These are phyloP conservation scores for Rhexocercosporidium sp. DNA, from an alignment of 2,329 filamentous ascomycete species.

Conservation along the genomic window DNA sequence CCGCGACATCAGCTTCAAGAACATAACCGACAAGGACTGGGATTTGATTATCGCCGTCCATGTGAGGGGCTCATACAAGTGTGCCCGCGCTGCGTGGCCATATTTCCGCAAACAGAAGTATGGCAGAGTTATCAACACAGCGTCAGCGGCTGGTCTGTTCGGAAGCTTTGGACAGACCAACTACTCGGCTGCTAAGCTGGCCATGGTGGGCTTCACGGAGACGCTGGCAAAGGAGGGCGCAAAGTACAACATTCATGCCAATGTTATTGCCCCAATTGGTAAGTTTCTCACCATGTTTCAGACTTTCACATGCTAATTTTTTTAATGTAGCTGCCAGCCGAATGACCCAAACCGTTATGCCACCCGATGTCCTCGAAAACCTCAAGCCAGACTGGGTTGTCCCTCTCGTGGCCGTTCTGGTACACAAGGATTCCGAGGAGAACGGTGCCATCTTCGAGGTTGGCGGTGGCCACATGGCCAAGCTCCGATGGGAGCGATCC, in stretches of 20 bases:
- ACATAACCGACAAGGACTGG: conserved; percentile 97
- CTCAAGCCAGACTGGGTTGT: conserved; percentile 91
- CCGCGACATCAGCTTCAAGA: conserved; percentile 97
- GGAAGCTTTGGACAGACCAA: conserved; percentile 96
- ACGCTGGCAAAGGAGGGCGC: conserved; percentile 95
- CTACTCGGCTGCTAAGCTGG: conserved; percentile 96
- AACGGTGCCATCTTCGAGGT: conserved; percentile 92
- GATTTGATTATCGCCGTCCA: conserved; percentile 93
- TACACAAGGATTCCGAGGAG: conserved; percentile 83
- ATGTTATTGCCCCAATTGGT: conserved; percentile 88
- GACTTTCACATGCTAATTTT: conserved; percentile 27
- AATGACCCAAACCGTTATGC: conserved; percentile 96
- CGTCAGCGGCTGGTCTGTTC: conserved; percentile 94
- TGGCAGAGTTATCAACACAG: conserved; percentile 93
- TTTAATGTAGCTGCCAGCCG: conserved; percentile 75
- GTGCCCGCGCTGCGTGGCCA: conserved; percentile 91
- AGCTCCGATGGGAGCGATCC: conserved; percentile 93
- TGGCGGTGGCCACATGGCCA: conserved; percentile 89
- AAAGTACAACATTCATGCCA: conserved; percentile 97
- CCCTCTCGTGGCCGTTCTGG: conserved; percentile 85
- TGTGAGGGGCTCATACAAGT: conserved; percentile 94
- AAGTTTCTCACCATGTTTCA: conserved; percentile 17
- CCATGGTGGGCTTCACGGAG: conserved; percentile 96
- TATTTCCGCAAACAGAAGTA: conserved; percentile 99
- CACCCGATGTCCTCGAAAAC: conserved; percentile 82